Percentiles rank a stretch among this genome's conserved stretches.
Conservation (phyloP, 2,329 filamentous ascomycete species). For the Penicillium sp. region DNA sequence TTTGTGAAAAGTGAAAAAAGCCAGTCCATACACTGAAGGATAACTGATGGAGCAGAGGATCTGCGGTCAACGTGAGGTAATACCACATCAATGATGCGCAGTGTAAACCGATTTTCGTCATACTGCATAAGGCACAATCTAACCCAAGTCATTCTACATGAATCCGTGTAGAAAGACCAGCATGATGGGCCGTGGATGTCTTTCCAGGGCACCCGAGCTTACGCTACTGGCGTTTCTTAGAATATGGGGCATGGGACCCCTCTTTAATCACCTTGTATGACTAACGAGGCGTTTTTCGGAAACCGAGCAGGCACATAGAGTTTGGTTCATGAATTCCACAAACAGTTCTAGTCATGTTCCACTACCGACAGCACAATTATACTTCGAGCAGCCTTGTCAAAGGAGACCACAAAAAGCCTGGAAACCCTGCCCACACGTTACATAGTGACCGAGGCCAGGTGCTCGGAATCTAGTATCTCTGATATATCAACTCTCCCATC, state of each 20-base stretch:
- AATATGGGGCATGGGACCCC: slow-evolving; percentile 5
- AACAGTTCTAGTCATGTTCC: background rate
- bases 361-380: background rate
- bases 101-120: background rate
- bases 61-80: background rate
- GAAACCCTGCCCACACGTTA: background rate
- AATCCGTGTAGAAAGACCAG: background rate
- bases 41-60: background rate
- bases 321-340: background rate
- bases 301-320: background rate
- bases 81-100: background rate
- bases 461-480: slow-evolving; percentile 14
- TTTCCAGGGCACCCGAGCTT: slow-evolving; percentile 4
- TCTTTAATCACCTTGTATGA: slow-evolving; percentile 1
- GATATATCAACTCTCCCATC: slow-evolving; percentile 25
- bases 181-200: background rate
- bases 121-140: background rate
- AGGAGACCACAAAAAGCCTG: background rate
- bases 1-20: background rate
- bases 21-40: no score
- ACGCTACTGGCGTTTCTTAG: background rate
- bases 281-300: background rate
- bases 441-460: slow-evolving; percentile 1
- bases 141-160: background rate
- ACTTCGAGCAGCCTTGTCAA: background rate